These are phyloP conservation scores for Ascochyta viciae-villosae DNA, from an alignment of 2,329 filamentous ascomycete genomes.

Conservation along the genomic window DNA sequence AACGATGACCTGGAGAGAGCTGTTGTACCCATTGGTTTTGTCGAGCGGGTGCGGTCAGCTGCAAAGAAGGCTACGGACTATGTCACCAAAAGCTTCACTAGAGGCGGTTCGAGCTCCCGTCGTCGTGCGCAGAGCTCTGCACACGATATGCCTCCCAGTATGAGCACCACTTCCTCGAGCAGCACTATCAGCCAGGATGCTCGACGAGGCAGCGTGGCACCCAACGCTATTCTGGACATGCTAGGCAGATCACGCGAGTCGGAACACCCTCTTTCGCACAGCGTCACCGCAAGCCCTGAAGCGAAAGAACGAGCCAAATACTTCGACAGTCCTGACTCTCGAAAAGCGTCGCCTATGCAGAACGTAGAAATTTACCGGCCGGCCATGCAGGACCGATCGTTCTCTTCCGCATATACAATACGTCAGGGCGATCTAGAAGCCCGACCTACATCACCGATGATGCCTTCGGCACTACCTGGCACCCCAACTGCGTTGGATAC, in stretches of 20 bases:
- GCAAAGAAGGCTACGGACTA: slow-evolving; percentile 56
- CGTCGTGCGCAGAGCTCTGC: slow-evolving; percentile 62
- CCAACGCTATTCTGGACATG: slow-evolving; percentile 64
- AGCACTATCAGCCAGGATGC: slow-evolving; percentile 63
- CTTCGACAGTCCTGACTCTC: slow-evolving; percentile 48
- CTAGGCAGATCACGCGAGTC: slow-evolving; percentile 59
- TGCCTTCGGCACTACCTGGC: slow-evolving; percentile 54
- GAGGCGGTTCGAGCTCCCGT: slow-evolving; percentile 53
- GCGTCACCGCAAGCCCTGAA: slow-evolving; percentile 73
- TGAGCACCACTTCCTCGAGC: slow-evolving; percentile 59
- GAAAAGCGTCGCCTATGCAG: slow-evolving; percentile 51
- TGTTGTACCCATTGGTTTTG: slow-evolving; percentile 85
- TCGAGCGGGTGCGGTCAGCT: slow-evolving; percentile 83
- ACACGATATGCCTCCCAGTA: slow-evolving; percentile 63
- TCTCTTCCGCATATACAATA: slow-evolving; percentile 56
- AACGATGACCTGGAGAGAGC: slow-evolving; percentile 90
- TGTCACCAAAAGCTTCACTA: slow-evolving; percentile 37
- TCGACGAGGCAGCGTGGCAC: slow-evolving; percentile 64
- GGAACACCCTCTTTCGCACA: slow-evolving; percentile 79
- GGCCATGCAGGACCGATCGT: slow-evolving; percentile 48
- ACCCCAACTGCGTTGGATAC: slow-evolving; percentile 55
- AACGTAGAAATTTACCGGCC: slow-evolving; percentile 36
- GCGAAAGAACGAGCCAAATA: slow-evolving; percentile 46
- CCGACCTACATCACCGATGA: slow-evolving; percentile 45
- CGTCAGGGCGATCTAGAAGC: slow-evolving; percentile 49